Percentiles rank a stretch among this genome's conserved stretches.
Conservation (phyloP, 1,139 yeast species). For the Diutina neorugosa region DNA sequence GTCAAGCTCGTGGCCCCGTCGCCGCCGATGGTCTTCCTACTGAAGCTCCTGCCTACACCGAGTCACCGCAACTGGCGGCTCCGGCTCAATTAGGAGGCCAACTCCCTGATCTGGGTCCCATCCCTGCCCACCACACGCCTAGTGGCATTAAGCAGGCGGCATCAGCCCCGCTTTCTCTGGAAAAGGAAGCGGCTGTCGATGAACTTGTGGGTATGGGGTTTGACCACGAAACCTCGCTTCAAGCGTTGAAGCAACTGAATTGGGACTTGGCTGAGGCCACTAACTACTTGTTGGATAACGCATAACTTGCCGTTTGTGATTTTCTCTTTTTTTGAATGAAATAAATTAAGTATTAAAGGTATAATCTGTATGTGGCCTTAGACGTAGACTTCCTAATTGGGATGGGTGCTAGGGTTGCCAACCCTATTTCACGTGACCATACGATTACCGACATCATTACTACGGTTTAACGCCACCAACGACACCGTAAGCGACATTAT, state of each 20-base stretch:
- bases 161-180: slow-evolving; percentile 14
- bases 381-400: background rate
- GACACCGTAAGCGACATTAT: too few species aligned
- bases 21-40: slow-evolving; percentile 23
- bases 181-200: slow-evolving; percentile 25
- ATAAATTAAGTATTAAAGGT: too few species aligned
- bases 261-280: slow-evolving; percentile 83
- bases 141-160: background rate
- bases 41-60: background rate
- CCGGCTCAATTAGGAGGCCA: slow-evolving; percentile 1
- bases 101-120: slow-evolving; percentile 1
- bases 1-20: slow-evolving; percentile 32
- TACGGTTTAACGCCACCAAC: too few species aligned
- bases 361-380: too few species aligned
- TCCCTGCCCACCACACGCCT: slow-evolving; percentile 5
- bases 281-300: slow-evolving; percentile 65
- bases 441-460: background rate
- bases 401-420: background rate
- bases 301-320: slow-evolving; percentile 31
- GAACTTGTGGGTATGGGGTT: slow-evolving; percentile 91
- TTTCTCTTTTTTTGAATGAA: background rate
- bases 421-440: background rate
- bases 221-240: slow-evolving; percentile 45
- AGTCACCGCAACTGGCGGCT: background rate
- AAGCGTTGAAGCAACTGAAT: slow-evolving; percentile 55